Base-by-base conservation (phyloP, 2,329 filamentous ascomycete genomes). In the Calonectria henricotiae region DNA sequence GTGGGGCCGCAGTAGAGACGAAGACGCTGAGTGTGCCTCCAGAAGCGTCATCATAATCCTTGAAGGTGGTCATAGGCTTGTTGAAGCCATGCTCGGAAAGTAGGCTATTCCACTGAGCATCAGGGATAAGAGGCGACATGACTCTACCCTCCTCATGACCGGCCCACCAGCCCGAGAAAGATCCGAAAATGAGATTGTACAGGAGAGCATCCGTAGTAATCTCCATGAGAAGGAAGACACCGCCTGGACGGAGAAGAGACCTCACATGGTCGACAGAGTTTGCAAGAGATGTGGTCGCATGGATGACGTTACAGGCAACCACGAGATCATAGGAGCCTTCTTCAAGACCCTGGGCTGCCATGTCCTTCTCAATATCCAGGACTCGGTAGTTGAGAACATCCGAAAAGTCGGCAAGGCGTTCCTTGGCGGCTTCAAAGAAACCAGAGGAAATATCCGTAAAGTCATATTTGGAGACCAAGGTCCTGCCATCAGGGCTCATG, bases 381-480 rank as follows among this genome's bases (percentile, higher is more conserved):
- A 25, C 74, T 65, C 67, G 67, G 44, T 69, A 78, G 2, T 65
- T 65, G 47, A 79, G 67, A 47, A 71, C 69, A n/a, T 74, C 68
- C 0, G 70, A 69, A 49, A 82, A 83, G n/a, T 55, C 20, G n/a
- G 25, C 37, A 20, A 68, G 58, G 17, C 46, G 20, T 30, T 67
- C 75, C 64, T 78, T 71, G 0, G 81, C 82, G 1, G 77, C 73
- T 11, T 82, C 78, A 58, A 87, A 86, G 74, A 85, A 85, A 5
- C 79, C 81, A 3, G 81, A 62, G 0, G 83, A 83, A 12, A 86
- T 82, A 65, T 87, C 85, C 0, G 86, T 87, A 73, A 81, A 87
- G 3, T 81, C 82, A 68, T 86, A 87, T 8, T 60, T 39, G 43
- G 64, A 69, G 25, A 67, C 55, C 35, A 67, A 23, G 44, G 46